These are phyloP conservation scores for Capronia coronata DNA, from an alignment of 2,329 filamentous ascomycete genomes.

Conservation along the genomic window DNA sequence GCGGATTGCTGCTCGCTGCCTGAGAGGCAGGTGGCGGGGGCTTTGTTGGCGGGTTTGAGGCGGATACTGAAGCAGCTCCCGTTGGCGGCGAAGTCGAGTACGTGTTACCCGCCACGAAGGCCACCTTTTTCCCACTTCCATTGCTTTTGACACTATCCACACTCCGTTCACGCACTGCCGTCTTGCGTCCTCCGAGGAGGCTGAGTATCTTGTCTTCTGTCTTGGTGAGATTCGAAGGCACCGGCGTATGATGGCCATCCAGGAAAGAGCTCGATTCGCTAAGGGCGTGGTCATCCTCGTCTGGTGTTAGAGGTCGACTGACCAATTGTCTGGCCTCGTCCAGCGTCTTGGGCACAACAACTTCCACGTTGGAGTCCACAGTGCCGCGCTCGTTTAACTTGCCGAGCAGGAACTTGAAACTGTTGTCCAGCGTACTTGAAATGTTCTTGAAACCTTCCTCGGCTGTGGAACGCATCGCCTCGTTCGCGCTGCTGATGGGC, in stretches of 20 bases:
- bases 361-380: slow-evolving; percentile 38
- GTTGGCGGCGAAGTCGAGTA: slow-evolving; percentile 22
- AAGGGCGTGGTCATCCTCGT: slow-evolving; percentile 44
- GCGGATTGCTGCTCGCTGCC: slow-evolving; percentile 45
- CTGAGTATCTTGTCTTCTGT: slow-evolving; percentile 63
- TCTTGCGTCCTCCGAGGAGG: slow-evolving; percentile 61
- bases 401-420: slow-evolving; percentile 87
- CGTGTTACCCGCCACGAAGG: slow-evolving; percentile 39
- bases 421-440: slow-evolving; percentile 80
- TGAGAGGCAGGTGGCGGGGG: slow-evolving; percentile 30
- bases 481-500: slow-evolving; percentile 72
- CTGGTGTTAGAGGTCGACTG: slow-evolving; percentile 44
- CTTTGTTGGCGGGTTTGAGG: slow-evolving; percentile 27
- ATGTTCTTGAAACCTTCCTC: slow-evolving; percentile 92
- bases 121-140: slow-evolving; percentile 50
- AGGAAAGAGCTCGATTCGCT: slow-evolving; percentile 50
- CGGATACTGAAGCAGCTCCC: slow-evolving; percentile 33
- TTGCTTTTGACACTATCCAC: slow-evolving; percentile 65
- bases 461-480: slow-evolving; percentile 77
- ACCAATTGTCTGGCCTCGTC: slow-evolving; percentile 90
- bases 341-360: slow-evolving; percentile 71
- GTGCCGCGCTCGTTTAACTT: slow-evolving; percentile 67
- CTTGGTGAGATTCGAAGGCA: slow-evolving; percentile 33
- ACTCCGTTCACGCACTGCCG: slow-evolving; percentile 60
- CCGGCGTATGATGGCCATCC: slow-evolving; percentile 27